phyloP scores from a whole-genome alignment of 1,139 yeast species.

The Taphrina pruni region DNA sequence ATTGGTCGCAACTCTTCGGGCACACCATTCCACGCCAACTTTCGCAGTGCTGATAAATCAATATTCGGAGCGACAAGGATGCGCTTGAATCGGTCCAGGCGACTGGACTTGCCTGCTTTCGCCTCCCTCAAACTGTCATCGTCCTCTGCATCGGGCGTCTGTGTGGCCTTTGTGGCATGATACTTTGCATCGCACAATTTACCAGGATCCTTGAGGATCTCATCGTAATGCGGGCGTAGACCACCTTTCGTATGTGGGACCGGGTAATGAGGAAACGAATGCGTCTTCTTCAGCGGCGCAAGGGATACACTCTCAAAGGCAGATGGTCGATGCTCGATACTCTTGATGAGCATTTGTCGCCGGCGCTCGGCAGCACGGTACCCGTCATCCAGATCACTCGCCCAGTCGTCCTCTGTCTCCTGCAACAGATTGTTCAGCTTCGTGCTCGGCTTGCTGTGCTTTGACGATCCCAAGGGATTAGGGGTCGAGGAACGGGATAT shows the following conservation, averaged over 20 bases:
- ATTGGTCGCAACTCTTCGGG: constrained; percentile 81
- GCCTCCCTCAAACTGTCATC: constrained; percentile 52
- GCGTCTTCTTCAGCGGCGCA: constrained; percentile 41
- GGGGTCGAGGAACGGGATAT: constrained; percentile 36
- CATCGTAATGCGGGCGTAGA: constrained; percentile 50
- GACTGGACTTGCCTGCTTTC: constrained; percentile 63
- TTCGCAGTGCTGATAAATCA: constrained; percentile 69
- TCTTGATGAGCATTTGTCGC: constrained; percentile 35
- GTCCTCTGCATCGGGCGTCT: constrained; percentile 49
- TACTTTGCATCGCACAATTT: constrained; percentile 5
- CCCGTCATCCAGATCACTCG: constrained; percentile 36
- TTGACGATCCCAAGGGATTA: constrained; percentile 13
- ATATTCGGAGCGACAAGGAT: constrained; percentile 68
- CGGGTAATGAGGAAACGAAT: constrained; percentile 37
- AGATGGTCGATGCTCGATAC: constrained; percentile 37
- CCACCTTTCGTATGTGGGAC: constrained; percentile 16
- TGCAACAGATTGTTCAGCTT: constrained; percentile 32
- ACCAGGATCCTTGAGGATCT: constrained; percentile 18
- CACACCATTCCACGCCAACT: constrained; percentile 92
- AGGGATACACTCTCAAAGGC: constrained; percentile 20
- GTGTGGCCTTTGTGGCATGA: constrained; percentile 21
- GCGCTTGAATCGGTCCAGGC: constrained; percentile 70
- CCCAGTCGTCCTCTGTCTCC: constrained; percentile 40
- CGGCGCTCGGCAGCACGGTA: constrained; percentile 34
- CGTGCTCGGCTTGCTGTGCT: constrained; percentile 23